Percentiles rank a stretch among this genome's conserved stretches.
These are phyloP conservation scores for Rhododendron ferrugineum DNA, from an alignment of 148 eudicot genomes.

Conservation along the genomic window DNA sequence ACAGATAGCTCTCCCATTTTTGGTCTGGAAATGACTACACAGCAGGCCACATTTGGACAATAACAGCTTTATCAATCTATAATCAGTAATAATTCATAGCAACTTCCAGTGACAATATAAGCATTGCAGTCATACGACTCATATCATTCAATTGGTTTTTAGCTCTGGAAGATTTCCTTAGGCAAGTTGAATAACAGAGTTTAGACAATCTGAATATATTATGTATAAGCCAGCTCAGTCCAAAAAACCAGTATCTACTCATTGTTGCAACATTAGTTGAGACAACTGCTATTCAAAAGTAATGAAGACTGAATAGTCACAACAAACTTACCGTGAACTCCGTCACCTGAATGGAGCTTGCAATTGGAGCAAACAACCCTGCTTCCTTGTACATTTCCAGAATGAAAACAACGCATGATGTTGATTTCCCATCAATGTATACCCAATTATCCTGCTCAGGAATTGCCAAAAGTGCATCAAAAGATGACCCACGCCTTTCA, in stretches of 20 bases:
- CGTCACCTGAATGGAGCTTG: constrained; percentile 74
- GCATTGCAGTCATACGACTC: not conserved
- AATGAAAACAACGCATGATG: constrained; percentile 85
- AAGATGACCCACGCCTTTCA: constrained; percentile 82
- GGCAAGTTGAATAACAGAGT: not conserved
- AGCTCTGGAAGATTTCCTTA: not conserved
- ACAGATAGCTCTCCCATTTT: no score
- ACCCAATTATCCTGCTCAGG: constrained; percentile 95
- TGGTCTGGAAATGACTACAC: not conserved
- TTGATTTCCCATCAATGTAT: constrained; percentile 77
- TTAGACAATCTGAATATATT: not conserved
- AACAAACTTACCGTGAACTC: constrained; percentile 80
- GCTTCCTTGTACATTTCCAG: constrained; percentile 89
- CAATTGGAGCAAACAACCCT: constrained; percentile 60
- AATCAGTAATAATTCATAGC: not conserved
- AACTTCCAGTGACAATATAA: not conserved
- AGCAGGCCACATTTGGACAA: not conserved
- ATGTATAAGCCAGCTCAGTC: not conserved
- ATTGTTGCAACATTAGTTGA: not conserved
- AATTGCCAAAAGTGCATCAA: constrained; percentile 65
- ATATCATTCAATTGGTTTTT: not conserved
- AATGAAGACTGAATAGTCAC: not conserved
- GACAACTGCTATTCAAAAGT: not conserved
- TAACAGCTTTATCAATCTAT: not conserved
- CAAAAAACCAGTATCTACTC: not conserved